Conservation (phyloP, 2,329 filamentous ascomycete genomes). For the Coniella lustricola region DNA sequence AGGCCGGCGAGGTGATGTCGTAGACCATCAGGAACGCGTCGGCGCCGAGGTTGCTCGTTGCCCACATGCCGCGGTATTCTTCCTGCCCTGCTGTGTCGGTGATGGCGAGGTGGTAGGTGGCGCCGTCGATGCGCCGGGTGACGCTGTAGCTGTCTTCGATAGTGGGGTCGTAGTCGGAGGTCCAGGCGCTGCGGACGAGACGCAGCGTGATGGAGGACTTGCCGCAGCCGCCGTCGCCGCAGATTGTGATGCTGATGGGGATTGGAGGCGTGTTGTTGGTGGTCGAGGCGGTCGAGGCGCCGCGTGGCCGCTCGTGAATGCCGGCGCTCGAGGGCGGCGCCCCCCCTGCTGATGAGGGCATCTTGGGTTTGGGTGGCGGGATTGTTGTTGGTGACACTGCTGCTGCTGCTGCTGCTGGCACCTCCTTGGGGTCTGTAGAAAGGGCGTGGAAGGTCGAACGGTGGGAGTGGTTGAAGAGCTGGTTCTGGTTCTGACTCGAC, state of each 20-base stretch:
- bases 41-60: slow-evolving; percentile 66
- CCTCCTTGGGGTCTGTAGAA: background rate
- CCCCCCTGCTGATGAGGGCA: slow-evolving; percentile 14
- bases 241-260: slow-evolving; percentile 71
- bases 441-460: slow-evolving; percentile 8
- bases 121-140: slow-evolving; percentile 71
- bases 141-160: slow-evolving; percentile 83
- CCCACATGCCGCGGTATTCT: slow-evolving; percentile 85
- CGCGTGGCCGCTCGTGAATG: slow-evolving; percentile 10
- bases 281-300: slow-evolving; percentile 12
- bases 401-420: slow-evolving; percentile 1
- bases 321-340: background rate
- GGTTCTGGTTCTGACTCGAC: slow-evolving; percentile 8
- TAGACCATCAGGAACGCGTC: slow-evolving; percentile 84
- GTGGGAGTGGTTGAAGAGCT: slow-evolving; percentile 11
- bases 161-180: slow-evolving; percentile 72
- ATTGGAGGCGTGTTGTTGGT: slow-evolving; percentile 34
- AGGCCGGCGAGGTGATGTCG: slow-evolving; percentile 68
- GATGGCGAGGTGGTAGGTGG: slow-evolving; percentile 70
- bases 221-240: slow-evolving; percentile 76
- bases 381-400: background rate
- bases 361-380: slow-evolving; percentile 4
- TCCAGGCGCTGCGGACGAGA: slow-evolving; percentile 77
- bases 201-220: slow-evolving; percentile 82
- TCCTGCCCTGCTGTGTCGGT: slow-evolving; percentile 87